phyloP scores from a whole-genome alignment of 2,329 filamentous ascomycete species.

The Alternaria postmessia region DNA sequence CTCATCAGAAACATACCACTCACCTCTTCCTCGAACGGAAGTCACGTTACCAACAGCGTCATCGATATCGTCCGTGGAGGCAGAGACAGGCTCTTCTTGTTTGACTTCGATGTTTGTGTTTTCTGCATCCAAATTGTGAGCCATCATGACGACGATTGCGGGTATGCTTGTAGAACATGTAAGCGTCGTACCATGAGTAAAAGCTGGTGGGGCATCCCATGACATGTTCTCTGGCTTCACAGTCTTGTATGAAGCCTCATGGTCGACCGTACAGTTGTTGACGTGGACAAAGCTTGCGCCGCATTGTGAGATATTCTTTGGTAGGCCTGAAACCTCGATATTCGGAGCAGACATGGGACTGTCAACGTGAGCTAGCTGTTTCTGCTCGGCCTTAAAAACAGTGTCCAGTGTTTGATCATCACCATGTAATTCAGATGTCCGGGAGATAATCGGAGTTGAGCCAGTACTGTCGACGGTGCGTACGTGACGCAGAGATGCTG shows the following conservation, averaged over 20 bases:
- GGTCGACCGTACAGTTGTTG: neutral
- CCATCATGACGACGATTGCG: conserved; percentile 16
- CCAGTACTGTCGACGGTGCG: conserved; percentile 34
- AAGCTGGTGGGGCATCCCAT: neutral
- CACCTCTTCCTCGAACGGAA: conserved; percentile 18
- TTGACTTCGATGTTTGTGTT: neutral
- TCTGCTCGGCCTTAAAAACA: neutral
- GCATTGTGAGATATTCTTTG: neutral
- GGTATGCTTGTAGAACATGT: neutral
- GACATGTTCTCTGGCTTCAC: neutral
- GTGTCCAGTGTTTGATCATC: too few species aligned
- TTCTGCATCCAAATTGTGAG: conserved; percentile 22
- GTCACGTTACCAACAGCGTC: neutral
- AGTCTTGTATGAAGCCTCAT: neutral
- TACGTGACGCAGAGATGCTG: conserved; percentile 23
- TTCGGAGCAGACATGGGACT: neutral
- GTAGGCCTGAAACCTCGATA: neutral
- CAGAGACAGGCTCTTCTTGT: conserved; percentile 1
- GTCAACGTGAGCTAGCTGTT: neutral
- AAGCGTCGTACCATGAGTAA: conserved; percentile 25
- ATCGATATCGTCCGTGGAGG: neutral
- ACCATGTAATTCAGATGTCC: neutral
- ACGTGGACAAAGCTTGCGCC: neutral
- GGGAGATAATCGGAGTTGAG: conserved; percentile 25
- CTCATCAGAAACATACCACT: conserved; percentile 11